A percentile compares a stretch with the other conserved stretches of the same genome.
Evolutionary conservation across 306 rosid genomes (phyloP).

Genomic region (Alnus rubra): DNA sequence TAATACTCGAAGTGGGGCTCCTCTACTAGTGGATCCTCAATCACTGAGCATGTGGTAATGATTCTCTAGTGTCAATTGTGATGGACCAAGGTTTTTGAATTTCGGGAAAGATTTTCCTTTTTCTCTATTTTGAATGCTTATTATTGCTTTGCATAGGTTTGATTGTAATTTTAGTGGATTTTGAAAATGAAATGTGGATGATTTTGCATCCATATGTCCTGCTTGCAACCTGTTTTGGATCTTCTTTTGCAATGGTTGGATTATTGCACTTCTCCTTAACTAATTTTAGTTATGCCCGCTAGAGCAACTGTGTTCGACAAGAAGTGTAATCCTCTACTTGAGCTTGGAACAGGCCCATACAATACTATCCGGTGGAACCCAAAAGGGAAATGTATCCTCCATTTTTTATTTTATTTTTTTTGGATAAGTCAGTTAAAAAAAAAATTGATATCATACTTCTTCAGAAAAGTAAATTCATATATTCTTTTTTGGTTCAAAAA

Average conservation of each 20-base stretch:
- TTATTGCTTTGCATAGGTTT: slow-evolving; percentile 3
- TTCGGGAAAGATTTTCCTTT: background rate
- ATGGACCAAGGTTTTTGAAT: background rate
- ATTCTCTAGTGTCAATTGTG: background rate
- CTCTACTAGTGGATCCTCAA: background rate
- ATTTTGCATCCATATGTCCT: slow-evolving; percentile 17
- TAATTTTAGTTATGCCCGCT: slow-evolving; percentile 81
- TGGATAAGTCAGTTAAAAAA: background rate
- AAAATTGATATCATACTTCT: slow-evolving; percentile 27
- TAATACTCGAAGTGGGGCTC: background rate
- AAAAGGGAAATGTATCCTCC: slow-evolving; percentile 83
- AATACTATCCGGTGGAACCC: slow-evolving; percentile 95
- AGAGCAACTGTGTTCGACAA: slow-evolving; percentile 87
- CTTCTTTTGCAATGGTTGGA: slow-evolving; percentile 15
- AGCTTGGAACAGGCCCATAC: slow-evolving; percentile 94
- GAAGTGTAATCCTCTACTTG: slow-evolving; percentile 94
- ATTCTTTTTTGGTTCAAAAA: background rate
- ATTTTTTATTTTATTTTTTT: too few species aligned
- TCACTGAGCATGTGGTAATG: background rate
- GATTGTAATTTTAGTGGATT: background rate
- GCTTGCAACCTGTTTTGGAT: slow-evolving; percentile 7
- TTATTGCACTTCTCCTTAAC: slow-evolving; percentile 53
- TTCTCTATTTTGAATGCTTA: slow-evolving; percentile 19
- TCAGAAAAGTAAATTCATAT: background rate
- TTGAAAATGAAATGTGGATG: slow-evolving; percentile 7